Conservation (phyloP, 1,139 yeast genomes). For the Trichomonascaceae sp. region DNA sequence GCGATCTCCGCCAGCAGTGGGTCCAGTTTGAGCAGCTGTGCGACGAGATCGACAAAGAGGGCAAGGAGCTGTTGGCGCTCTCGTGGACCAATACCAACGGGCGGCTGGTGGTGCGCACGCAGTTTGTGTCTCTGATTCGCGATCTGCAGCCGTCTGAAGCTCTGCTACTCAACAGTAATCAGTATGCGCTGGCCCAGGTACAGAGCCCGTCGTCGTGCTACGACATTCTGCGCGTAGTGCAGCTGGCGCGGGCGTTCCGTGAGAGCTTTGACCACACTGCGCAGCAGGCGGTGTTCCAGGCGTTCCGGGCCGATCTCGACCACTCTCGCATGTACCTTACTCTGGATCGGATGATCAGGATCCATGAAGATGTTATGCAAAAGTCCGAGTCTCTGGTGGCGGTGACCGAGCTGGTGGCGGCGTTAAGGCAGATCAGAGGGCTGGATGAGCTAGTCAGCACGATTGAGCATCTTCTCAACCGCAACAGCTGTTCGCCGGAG, state of each 20-base stretch:
- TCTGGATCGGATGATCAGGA: neutral
- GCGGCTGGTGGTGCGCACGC: slow-evolving; percentile 12
- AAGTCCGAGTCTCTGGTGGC: too few relatives aligned
- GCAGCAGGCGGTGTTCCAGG: neutral
- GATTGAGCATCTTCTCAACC: neutral
- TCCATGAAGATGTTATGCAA: neutral
- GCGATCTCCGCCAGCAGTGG: slow-evolving; percentile 36
- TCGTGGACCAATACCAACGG: slow-evolving; percentile 14
- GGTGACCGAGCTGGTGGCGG: too few relatives aligned
- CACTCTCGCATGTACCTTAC: neutral
- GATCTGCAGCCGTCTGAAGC: neutral
- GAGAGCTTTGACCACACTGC: neutral
- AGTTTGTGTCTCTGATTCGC: slow-evolving; percentile 11
- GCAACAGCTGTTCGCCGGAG: too few relatives aligned
- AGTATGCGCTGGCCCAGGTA: neutral
- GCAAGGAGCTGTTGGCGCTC: slow-evolving; percentile 41
- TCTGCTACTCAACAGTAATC: neutral
- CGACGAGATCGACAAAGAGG: slow-evolving; percentile 47
- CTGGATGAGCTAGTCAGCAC: neutral
- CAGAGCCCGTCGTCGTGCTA: too few relatives aligned
- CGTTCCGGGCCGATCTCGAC: neutral
- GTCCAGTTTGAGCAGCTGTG: slow-evolving; percentile 48
- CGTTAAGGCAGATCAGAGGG: too few relatives aligned
- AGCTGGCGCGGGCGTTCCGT: neutral
- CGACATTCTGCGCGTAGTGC: slow-evolving; percentile 3